Evolutionary conservation across 2,329 filamentous ascomycete genomes (phyloP), one percentile per base, ranked within the genome.

Genomic region (Xylaria hypoxylon): DNA sequence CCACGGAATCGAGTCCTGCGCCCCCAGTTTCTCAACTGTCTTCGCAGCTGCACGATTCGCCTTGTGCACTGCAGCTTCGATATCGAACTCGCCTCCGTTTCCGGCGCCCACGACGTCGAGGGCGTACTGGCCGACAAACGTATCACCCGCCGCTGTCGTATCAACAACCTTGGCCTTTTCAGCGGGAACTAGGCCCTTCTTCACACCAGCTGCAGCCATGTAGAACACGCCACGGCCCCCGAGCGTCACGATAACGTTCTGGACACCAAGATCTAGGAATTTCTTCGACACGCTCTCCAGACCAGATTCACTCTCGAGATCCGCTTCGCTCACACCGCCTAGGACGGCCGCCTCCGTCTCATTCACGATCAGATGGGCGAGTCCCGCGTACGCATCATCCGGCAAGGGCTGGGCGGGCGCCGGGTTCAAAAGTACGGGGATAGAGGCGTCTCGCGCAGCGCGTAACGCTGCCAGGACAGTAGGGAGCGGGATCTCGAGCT

Each of bases 141-240:
- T 97, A 78, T 98, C 95, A 0, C 95, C 95, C 5, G 96, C 96
- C 1, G 92, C 95, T 7, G 95, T 98, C 1, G 95, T 98, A 78
- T 98, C 95, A 4, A 97, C 88, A 1, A 98, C 95, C 22, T 78
- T 80, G 3, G 93, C 90, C 78, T 91, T 90, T 68, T 87, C 84
- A 0, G 92, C 93, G 2, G 81, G 78, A 4, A 94, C 79, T 70
- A 89, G 74, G 1, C 82, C 84, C 59, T 81, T 82, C 48, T 72
- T 74, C 26, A 77, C 79, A 2, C 68, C 71, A 48, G 71, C 44
- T 35, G 77, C 79, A 22, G 83, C 86, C 61, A 85, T 82, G 76
- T 87, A 93, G 77, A 88, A 93, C 31, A 90, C 90, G n/a, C 94
- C 94, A 66, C 91, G 87, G 0, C 88, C 87, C 0, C 95, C 95